A percentile compares a stretch with the other conserved stretches of the same genome.
Evolutionary conservation across 805 yeast species (phyloP).

Genomic region (Candida peoriensis): DNA sequence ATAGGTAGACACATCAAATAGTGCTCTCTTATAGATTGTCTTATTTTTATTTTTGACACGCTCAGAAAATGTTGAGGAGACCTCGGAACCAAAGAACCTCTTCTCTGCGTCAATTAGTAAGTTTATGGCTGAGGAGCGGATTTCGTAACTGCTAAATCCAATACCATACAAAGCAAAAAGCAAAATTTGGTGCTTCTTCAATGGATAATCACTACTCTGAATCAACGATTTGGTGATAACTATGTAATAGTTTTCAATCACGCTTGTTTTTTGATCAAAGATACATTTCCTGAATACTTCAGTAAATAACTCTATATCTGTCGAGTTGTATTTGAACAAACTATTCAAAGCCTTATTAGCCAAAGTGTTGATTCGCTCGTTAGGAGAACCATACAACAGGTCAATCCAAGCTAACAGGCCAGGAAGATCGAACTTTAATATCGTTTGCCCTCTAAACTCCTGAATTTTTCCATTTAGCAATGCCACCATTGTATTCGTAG

Average conservation of each 20-base stretch:
- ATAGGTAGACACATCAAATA: constrained; percentile 71
- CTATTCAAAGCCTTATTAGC: constrained; percentile 72
- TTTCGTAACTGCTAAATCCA: constrained; percentile 65
- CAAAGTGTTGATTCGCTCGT: constrained; percentile 49
- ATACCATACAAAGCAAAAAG: constrained; percentile 74
- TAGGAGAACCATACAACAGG: constrained; percentile 55
- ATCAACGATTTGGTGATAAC: constrained; percentile 64
- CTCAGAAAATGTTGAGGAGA: constrained; percentile 57
- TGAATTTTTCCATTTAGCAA: constrained; percentile 72
- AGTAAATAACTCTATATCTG: constrained; percentile 42
- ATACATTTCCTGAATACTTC: constrained; percentile 74
- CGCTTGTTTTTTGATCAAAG: constrained; percentile 43
- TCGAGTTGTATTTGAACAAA: constrained; percentile 56
- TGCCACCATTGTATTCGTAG: constrained; percentile 80
- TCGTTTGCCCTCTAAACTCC: constrained; percentile 40
- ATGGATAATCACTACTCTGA: constrained; percentile 38
- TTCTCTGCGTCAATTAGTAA: constrained; percentile 65
- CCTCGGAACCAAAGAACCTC: constrained; percentile 47
- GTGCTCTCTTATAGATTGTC: constrained; percentile 82
- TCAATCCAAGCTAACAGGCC: constrained; percentile 79
- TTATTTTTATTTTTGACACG: constrained; percentile 69
- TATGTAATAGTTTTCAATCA: constrained; percentile 65
- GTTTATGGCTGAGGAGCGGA: constrained; percentile 67
- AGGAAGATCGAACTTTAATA: constrained; percentile 65
- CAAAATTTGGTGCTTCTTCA: constrained; percentile 59